Evolutionary conservation across 345 rosid genomes (phyloP), one percentile per base, ranked within the genome.

Genomic region (Carallia pectinifolia): DNA sequence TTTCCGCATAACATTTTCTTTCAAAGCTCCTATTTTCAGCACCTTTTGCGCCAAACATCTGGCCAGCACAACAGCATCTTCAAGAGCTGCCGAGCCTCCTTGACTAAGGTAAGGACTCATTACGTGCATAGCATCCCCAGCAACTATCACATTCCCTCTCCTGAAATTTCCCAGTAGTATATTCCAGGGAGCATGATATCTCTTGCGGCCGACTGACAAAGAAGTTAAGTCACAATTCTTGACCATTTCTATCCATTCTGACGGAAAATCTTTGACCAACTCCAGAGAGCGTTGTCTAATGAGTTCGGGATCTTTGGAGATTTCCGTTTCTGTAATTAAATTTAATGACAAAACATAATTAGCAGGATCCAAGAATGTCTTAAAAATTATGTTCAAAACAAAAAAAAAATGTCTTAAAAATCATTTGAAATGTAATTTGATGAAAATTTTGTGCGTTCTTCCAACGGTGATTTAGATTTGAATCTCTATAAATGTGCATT

Each of bases 51-150:
- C 73, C 67, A 80, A 66, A 78, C 86, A 81, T 59, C 89, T 74
- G 36, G 83, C 85, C 3, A 88, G 72, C 64, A 86, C 88, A 4
- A 85, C 67, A 0, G 86, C 85, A 61, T 86, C 90, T 70, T 88
- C 93, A 23, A 85, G 52, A 0, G 81, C 79, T 0, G 85, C 82
- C 0, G 84, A 81, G 61, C 88, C 89, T 0, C 88, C 90, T 47
- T 85, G 89, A 47, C 79, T 86, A 1, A 83, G 54, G 71, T 81
- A 83, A 1, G 86, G 93, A 39, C 81, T 80, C 93, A 85, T 86
- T 8, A 73, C 73, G 13, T 85, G 90, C 86, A 86, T 73, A 1
- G 85, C 85, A 30, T 85, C 85, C 0, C 93, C 85, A 1, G 88
- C 86, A 2, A 86, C 86, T 19, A 86, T 85, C 54, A 79, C 81